Evolutionary conservation across 2,329 filamentous ascomycete species (phyloP).

Genomic region (Pyricularia pennisetigena): DNA sequence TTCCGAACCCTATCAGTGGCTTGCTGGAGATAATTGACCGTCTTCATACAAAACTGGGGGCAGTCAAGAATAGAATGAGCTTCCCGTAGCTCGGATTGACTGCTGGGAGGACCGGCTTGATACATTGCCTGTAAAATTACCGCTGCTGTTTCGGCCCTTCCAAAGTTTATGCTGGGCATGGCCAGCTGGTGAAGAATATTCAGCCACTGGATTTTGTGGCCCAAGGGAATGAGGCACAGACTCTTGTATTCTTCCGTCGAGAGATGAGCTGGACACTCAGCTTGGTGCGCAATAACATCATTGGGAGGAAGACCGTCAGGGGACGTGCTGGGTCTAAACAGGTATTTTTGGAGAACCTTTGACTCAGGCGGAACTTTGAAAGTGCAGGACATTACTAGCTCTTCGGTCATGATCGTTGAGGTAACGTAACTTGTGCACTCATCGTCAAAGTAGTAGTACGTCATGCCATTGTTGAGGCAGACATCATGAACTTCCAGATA

Average conservation of each 20-base stretch:
- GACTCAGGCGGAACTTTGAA: neutral
- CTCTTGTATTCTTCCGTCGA: conserved; percentile 43
- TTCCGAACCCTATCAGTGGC: neutral
- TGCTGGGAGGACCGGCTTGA: conserved; percentile 29
- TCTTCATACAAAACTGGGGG: neutral
- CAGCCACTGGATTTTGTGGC: conserved; percentile 39
- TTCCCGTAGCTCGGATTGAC: neutral
- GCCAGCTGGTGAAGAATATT: conserved; percentile 44
- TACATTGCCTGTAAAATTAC: conserved; percentile 38
- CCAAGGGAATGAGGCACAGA: conserved; percentile 37
- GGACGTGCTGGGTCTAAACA: neutral
- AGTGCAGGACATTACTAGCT: too few species aligned
- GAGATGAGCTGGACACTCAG: conserved; percentile 34
- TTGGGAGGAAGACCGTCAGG: conserved; percentile 28
- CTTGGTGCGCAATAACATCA: conserved; percentile 37
- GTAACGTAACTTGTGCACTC: neutral
- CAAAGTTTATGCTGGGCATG: conserved; percentile 37
- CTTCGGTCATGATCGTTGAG: neutral
- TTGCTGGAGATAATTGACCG: neutral
- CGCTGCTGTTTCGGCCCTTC: conserved; percentile 32
- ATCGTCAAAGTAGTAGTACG: conserved; percentile 26
- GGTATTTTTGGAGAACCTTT: neutral
- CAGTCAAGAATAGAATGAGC: neutral
- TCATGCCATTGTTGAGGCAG: conserved; percentile 34
- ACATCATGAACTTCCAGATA: conserved; percentile 22